phyloP scores from a whole-genome alignment of 352 stramenopile genomes.

The Globisporangium splendens region DNA sequence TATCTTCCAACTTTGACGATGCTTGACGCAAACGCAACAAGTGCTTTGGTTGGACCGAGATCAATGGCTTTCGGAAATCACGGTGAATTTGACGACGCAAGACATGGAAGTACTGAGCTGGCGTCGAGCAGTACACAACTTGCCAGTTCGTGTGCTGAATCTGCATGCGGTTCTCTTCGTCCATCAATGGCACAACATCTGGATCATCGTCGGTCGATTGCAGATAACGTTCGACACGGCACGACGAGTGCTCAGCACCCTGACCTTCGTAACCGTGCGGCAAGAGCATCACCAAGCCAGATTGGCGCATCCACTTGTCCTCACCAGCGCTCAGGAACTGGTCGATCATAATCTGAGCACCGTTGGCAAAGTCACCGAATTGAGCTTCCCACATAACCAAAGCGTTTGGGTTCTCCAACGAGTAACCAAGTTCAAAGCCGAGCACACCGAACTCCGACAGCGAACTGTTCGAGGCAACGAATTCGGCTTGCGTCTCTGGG shows the following conservation, averaged over 20 bases:
- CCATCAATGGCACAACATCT: conserved; percentile 91
- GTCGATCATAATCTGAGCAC: conserved; percentile 86
- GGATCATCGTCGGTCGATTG: conserved; percentile 94
- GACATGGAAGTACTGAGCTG: conserved; percentile 91
- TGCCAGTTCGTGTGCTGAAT: conserved; percentile 98
- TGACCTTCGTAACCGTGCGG: conserved; percentile 86
- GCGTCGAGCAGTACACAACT: conserved; percentile 96
- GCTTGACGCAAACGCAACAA: conserved; percentile 91
- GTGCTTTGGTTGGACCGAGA: conserved; percentile 95
- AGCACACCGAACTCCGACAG: conserved; percentile 93
- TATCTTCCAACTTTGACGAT: conserved; percentile 91
- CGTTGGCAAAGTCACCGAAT: conserved; percentile 88
- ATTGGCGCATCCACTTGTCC: conserved; percentile 90
- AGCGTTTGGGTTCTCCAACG: conserved; percentile 94
- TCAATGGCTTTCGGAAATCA: conserved; percentile 97
- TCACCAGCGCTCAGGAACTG: conserved; percentile 81
- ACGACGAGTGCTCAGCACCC: conserved; percentile 90
- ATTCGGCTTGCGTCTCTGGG: conserved; percentile 87
- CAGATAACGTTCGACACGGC: conserved; percentile 94
- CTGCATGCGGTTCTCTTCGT: conserved; percentile 92
- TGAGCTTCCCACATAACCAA: conserved; percentile 92
- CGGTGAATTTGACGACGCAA: conserved; percentile 92
- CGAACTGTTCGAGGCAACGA: conserved; percentile 93
- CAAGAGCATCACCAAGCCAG: conserved; percentile 69
- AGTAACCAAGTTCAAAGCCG: conserved; percentile 88